Conservation (phyloP, 345 rosid genomes). For the Chamaenerion angustifolium region DNA sequence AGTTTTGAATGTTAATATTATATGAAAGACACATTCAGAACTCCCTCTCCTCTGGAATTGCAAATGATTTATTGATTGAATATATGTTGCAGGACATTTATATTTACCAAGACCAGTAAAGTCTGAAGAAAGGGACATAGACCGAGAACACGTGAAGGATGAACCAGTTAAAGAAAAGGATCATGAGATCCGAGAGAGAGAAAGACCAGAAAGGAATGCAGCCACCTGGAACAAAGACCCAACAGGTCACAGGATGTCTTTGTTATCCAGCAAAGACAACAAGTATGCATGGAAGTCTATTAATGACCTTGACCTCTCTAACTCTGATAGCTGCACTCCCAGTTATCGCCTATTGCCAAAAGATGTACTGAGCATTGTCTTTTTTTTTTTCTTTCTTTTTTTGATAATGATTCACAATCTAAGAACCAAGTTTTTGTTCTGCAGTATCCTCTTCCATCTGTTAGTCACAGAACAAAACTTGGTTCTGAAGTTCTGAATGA, state of each 20-base stretch:
- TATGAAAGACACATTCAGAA: background rate
- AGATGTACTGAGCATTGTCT: slow-evolving; percentile 30
- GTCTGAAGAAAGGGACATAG: slow-evolving; percentile 62
- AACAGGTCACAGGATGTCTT: slow-evolving; percentile 31
- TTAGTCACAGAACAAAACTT: slow-evolving; percentile 73
- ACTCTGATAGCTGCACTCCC: slow-evolving; percentile 95
- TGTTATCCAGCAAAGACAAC: slow-evolving; percentile 48
- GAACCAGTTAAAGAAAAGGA: slow-evolving; percentile 59
- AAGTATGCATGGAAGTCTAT: slow-evolving; percentile 74
- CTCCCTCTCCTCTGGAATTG: too few species aligned
- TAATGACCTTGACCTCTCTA: slow-evolving; percentile 85
- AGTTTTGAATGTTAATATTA: background rate
- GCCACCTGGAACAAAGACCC: slow-evolving; percentile 35
- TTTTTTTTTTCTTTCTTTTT: slow-evolving; percentile 4
- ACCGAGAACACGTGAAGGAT: slow-evolving; percentile 44
- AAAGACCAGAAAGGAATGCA: slow-evolving; percentile 51
- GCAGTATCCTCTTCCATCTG: slow-evolving; percentile 79
- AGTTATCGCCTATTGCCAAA: slow-evolving; percentile 94
- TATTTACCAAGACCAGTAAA: slow-evolving; percentile 50
- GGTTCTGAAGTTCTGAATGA: slow-evolving; percentile 84
- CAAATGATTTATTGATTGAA: slow-evolving; percentile 8
- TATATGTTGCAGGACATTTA: slow-evolving; percentile 31
- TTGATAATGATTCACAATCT: background rate
- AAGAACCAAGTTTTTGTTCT: slow-evolving; percentile 12
- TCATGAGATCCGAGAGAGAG: slow-evolving; percentile 54